Evolutionary conservation across 306 rosid species (phyloP).

Genomic region (Geum urbanum): DNA sequence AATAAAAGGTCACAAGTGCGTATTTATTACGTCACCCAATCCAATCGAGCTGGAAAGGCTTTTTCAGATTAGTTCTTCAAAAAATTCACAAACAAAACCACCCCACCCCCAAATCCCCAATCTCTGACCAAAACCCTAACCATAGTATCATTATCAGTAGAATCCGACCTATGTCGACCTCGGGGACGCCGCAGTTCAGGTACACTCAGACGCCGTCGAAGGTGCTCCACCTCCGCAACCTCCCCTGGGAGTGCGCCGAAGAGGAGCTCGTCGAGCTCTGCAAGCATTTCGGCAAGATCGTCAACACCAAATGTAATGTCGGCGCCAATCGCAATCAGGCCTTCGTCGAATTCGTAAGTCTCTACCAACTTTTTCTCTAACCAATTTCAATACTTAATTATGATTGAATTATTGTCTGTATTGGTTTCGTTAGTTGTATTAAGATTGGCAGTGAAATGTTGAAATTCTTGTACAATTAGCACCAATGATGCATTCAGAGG

Average conservation of each 20-base stretch:
- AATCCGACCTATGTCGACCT: slow-evolving; percentile 51
- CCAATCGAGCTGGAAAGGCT: not conserved
- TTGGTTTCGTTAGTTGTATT: not conserved
- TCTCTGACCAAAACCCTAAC: slow-evolving; percentile 23
- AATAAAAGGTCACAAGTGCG: too few relatives aligned
- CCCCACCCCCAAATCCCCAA: not conserved
- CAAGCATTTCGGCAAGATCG: slow-evolving; percentile 86
- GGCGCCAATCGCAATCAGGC: slow-evolving; percentile 97
- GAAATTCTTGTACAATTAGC: not conserved
- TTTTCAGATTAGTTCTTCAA: slow-evolving; percentile 17
- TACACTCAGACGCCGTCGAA: slow-evolving; percentile 93
- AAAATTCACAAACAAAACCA: slow-evolving; percentile 26
- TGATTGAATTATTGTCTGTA: not conserved
- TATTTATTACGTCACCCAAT: not conserved
- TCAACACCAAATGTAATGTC: slow-evolving; percentile 91
- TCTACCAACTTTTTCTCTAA: not conserved
- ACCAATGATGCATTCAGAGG: too few relatives aligned
- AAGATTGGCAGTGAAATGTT: not conserved
- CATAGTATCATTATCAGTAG: not conserved
- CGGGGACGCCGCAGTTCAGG: slow-evolving; percentile 73
- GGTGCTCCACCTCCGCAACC: slow-evolving; percentile 88
- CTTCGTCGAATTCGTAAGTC: slow-evolving; percentile 73
- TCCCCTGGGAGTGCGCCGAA: slow-evolving; percentile 87
- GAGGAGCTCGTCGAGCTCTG: slow-evolving; percentile 84
- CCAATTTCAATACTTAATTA: not conserved